These are phyloP conservation scores for Zelopaecilomyces penicillatus DNA, from an alignment of 2,329 filamentous ascomycete genomes.

Conservation along the genomic window DNA sequence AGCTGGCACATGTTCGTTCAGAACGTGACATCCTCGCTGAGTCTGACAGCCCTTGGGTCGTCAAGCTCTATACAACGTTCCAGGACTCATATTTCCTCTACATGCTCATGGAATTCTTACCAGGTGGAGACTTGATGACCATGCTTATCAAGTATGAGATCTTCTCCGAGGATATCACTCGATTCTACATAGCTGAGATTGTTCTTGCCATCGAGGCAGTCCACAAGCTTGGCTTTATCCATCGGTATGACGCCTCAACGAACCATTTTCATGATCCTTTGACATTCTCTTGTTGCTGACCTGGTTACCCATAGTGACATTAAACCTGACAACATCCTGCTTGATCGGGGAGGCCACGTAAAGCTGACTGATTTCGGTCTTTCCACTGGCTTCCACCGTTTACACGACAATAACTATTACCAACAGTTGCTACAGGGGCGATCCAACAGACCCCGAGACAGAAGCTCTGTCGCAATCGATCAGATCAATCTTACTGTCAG, in stretches of 20 bases:
- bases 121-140: conserved; percentile 97
- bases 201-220: conserved; percentile 97
- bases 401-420: conserved; percentile 97
- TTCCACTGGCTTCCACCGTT: conserved; percentile 94
- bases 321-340: conserved; percentile 96
- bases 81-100: conserved; percentile 95
- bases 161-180: conserved; percentile 96
- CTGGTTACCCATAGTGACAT: conserved; percentile 61
- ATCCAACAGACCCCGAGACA: conserved; percentile 65
- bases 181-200: conserved; percentile 98
- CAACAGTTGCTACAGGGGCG: conserved; percentile 84
- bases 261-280: no score
- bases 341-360: conserved; percentile 92
- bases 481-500: conserved; percentile 97
- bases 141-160: conserved; percentile 99
- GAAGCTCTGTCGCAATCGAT: conserved; percentile 91
- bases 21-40: conserved; percentile 97
- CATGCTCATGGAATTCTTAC: conserved; percentile 99
- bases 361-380: conserved; percentile 98
- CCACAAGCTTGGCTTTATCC: conserved; percentile 95
- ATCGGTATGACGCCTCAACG: conserved; percentile 61
- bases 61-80: conserved; percentile 97
- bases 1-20: conserved; percentile 91
- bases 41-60: conserved; percentile 98
- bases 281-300: no score